Evolutionary conservation across 148 eudicot genomes (phyloP), one percentile per base, ranked within the genome.

Genomic region (Heliosperma pusillum): DNA sequence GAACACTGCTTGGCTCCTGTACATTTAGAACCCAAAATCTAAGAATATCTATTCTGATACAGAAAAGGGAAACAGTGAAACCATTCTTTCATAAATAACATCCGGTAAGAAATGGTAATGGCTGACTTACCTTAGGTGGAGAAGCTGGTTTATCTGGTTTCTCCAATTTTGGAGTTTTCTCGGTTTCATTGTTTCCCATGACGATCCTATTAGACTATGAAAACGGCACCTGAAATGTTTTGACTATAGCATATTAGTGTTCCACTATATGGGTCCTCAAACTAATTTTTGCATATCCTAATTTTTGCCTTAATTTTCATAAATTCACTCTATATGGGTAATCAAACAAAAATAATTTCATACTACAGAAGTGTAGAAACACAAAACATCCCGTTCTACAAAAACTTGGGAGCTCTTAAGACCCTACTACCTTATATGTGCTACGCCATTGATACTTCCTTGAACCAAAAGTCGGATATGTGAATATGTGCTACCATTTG

Each of bases 1-100:
- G 86, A 57, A 77, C 81, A 57, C 66, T 79, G 69, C 80, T 79
- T 62, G 79, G 86, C 61, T 84, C 89, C 88, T 88, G 86, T 56
- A 73, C 82, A 69, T 69, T 57, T n/a, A 59, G 26, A 21, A 10
- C 22, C 26, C 25, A 21, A 30, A 33, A 47, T 1, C 3, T 20
- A 30, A 29, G 11, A 12, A 47, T 4, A 53, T 40, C 55, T 56
- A 55, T 22, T 33, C 19, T 16, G 47, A 20, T 44, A 42, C 22
- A 52, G 24, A 44, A 29, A 56, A 50, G 40, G 45, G 19, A 75
- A 13, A 27, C 19, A 19, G 66, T 7, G 57, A 66, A 25, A 36
- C 13, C 65, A 56, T 36, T 36, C 17, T 52, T n/a, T 10, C 17
- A 33, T 57, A 20, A 13, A 74, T 30, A 11, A 7, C 36, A 4